Evolutionary conservation across 164 flowering plant genomes (phyloP).

Genomic region (Tetracentron sinense): DNA sequence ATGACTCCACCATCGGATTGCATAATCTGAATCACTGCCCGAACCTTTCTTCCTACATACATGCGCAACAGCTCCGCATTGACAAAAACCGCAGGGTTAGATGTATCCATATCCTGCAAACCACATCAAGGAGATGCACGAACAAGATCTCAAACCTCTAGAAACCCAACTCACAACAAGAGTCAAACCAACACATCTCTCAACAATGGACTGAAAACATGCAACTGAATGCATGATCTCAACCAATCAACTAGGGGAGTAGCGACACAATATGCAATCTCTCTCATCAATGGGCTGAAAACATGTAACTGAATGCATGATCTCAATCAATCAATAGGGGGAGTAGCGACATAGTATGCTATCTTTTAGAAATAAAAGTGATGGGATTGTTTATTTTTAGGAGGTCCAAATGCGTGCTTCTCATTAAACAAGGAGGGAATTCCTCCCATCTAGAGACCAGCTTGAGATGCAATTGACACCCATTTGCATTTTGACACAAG

Average conservation of each 20-base stretch:
- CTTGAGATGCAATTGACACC: neutral
- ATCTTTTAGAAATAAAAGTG: no score
- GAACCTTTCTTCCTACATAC: slow-evolving; percentile 64
- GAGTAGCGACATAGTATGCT: neutral
- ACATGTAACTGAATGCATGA: neutral
- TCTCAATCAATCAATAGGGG: neutral
- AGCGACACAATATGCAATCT: neutral
- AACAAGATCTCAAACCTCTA: no score
- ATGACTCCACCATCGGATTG: slow-evolving; percentile 51
- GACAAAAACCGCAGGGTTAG: slow-evolving; percentile 79
- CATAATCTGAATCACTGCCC: slow-evolving; percentile 68
- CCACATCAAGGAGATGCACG: neutral
- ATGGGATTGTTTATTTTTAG: neutral
- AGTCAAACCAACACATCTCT: neutral
- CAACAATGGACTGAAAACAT: neutral
- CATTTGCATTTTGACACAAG: no score
- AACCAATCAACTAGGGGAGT: neutral
- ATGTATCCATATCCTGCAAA: slow-evolving; percentile 65
- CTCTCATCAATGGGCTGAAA: neutral
- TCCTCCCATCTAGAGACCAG: neutral
- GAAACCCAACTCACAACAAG: neutral
- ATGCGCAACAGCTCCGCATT: slow-evolving; percentile 63
- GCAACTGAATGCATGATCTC: neutral
- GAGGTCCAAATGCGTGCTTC: neutral
- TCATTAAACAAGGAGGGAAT: neutral